Conservation (phyloP, 257 asterid species). For the Misopates orontium region DNA sequence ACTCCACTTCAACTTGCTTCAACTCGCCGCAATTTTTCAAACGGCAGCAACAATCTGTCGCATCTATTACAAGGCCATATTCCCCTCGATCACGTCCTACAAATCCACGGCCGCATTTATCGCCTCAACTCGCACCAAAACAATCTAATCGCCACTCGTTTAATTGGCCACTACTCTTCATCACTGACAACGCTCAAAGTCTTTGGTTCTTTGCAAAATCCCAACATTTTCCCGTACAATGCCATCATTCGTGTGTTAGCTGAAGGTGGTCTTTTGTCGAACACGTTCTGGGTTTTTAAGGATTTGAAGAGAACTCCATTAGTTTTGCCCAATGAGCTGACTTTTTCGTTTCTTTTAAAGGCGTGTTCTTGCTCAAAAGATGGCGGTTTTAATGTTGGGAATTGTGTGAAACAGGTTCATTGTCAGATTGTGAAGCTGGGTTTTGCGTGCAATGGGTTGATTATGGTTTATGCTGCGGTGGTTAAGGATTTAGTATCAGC, state of each 20-base stretch:
- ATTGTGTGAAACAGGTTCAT: slow-evolving; percentile 48
- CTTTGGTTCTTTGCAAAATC: slow-evolving; percentile 37
- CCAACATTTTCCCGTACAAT: slow-evolving; percentile 72
- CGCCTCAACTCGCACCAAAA: slow-evolving; percentile 56
- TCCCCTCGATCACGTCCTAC: slow-evolving; percentile 55
- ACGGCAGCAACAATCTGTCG: slow-evolving; percentile 33
- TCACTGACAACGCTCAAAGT: slow-evolving; percentile 46
- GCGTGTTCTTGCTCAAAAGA: slow-evolving; percentile 40
- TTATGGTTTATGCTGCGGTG: slow-evolving; percentile 48
- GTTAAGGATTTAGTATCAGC: slow-evolving; percentile 52
- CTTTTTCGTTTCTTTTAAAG: slow-evolving; percentile 68
- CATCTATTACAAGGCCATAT: slow-evolving; percentile 60
- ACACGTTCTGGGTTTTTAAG: slow-evolving; percentile 43
- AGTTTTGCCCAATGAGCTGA: slow-evolving; percentile 56
- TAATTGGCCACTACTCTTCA: slow-evolving; percentile 71
- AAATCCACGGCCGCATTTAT: slow-evolving; percentile 66
- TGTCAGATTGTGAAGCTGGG: slow-evolving; percentile 52
- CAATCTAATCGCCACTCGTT: slow-evolving; percentile 74
- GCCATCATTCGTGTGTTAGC: slow-evolving; percentile 67
- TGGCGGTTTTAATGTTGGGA: slow-evolving; percentile 16
- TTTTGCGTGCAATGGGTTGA: slow-evolving; percentile 53
- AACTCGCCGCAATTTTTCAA: neutral
- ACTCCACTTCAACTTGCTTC: slow-evolving; percentile 22
- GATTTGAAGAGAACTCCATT: slow-evolving; percentile 33
- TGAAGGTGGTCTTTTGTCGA: slow-evolving; percentile 46